Percentiles rank a stretch among this genome's conserved stretches.
phyloP scores from a whole-genome alignment of 2,329 filamentous ascomycete species.

The Aschersonia sp. region DNA sequence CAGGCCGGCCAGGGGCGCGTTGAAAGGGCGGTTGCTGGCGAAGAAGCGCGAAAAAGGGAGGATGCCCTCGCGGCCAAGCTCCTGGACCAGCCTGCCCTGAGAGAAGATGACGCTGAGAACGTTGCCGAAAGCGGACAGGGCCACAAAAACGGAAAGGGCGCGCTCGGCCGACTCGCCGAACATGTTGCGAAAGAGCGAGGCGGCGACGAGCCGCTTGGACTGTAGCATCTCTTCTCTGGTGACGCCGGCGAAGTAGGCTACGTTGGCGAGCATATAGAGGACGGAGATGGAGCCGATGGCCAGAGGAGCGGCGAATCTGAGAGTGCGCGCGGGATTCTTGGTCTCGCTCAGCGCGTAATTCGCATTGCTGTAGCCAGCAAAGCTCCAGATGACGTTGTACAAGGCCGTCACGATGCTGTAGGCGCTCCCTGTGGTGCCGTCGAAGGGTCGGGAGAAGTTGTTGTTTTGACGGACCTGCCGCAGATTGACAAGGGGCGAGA shows the following conservation, averaged over 20 bases:
- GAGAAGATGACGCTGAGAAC: conserved; percentile 55
- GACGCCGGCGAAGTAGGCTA: conserved; percentile 50
- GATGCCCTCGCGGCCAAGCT: conserved; percentile 52
- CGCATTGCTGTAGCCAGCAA: conserved; percentile 54
- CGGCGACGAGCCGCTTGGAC: conserved; percentile 36
- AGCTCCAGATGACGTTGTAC: conserved; percentile 61
- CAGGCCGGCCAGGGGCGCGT: conserved; percentile 44
- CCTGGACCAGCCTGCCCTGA: conserved; percentile 50
- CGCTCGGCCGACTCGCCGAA: conserved; percentile 39
- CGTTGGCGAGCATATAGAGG: conserved; percentile 53
- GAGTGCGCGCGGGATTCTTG: conserved; percentile 47
- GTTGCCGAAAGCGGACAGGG: conserved; percentile 53
- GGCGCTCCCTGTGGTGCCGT: conserved; percentile 49
- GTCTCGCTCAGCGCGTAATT: conserved; percentile 54
- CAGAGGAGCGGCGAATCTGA: conserved; percentile 49
- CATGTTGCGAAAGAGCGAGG: conserved; percentile 40
- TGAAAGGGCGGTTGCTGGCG: conserved; percentile 50
- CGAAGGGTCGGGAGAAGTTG: conserved; percentile 50
- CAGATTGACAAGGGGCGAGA: conserved; percentile 47
- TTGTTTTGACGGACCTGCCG: conserved; percentile 41
- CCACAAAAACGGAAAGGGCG: conserved; percentile 50
- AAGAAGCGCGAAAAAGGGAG: conserved; percentile 48
- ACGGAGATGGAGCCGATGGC: conserved; percentile 43
- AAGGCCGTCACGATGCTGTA: conserved; percentile 57
- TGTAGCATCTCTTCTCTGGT: conserved; percentile 36